A percentile compares a stretch with the other conserved stretches of the same genome.
phyloP scores from a whole-genome alignment of 2,329 filamentous ascomycete species.

The Aureobasidium namibiae region DNA sequence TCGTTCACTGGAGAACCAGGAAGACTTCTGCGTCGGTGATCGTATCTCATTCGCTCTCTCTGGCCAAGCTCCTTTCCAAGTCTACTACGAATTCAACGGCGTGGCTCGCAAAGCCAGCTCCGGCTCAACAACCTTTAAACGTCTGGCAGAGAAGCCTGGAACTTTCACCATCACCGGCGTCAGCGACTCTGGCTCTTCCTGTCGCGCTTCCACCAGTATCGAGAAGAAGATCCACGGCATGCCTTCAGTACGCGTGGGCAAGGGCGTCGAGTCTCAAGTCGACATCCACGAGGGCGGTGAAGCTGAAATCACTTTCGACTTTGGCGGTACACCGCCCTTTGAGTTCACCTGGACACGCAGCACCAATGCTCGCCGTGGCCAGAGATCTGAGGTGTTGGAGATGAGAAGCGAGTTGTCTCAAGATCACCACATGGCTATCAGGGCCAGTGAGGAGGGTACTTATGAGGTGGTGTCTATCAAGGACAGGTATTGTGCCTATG shows the following conservation, averaged over 20 bases:
- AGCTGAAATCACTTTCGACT: constrained; percentile 88
- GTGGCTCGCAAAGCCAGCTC: constrained; percentile 70
- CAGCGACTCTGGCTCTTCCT: constrained; percentile 81
- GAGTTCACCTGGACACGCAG: constrained; percentile 95
- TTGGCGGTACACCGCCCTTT: constrained; percentile 91
- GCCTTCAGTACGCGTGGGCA: constrained; percentile 82
- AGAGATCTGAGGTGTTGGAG: constrained; percentile 74
- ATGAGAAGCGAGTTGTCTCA: constrained; percentile 81
- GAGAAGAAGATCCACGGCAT: constrained; percentile 82
- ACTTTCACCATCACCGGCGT: constrained; percentile 81
- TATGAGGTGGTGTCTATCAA: constrained; percentile 97
- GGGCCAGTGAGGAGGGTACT: constrained; percentile 85
- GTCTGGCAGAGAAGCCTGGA: constrained; percentile 85
- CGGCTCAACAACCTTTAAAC: constrained; percentile 74
- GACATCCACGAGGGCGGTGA: constrained; percentile 97
- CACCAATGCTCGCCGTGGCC: constrained; percentile 71
- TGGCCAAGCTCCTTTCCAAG: constrained; percentile 84
- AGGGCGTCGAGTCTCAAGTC: constrained; percentile 69
- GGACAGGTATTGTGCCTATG: constrained; percentile 85
- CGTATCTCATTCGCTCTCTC: constrained; percentile 86
- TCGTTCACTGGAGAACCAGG: constrained; percentile 72
- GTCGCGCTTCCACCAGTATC: constrained; percentile 70
- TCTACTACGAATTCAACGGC: constrained; percentile 84
- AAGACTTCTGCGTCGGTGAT: constrained; percentile 92
- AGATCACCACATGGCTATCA: constrained; percentile 71